Evolutionary conservation across 208 protist species (phyloP).

Genomic region (Phytomonas sp.): DNA sequence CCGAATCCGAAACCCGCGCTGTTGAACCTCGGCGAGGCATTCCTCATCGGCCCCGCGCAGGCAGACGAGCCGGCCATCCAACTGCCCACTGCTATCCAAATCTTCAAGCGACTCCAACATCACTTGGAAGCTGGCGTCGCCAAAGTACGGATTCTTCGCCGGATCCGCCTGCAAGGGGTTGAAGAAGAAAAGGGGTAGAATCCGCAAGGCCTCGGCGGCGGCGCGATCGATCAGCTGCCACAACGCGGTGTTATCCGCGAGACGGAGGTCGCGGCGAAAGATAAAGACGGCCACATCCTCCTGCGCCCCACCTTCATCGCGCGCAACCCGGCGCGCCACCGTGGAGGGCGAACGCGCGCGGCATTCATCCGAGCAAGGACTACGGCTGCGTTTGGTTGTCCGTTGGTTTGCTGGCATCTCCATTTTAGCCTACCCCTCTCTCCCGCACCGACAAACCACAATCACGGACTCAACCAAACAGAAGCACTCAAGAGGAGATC

Average conservation of each 20-base stretch:
- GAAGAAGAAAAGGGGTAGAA: slow-evolving; percentile 74
- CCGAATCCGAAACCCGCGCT: slow-evolving; percentile 31
- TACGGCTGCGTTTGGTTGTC: slow-evolving; percentile 19
- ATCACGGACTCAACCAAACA: too few species aligned
- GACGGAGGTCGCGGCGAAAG: slow-evolving; percentile 60
- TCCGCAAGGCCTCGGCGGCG: slow-evolving; percentile 11
- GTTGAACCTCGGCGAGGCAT: slow-evolving; percentile 31
- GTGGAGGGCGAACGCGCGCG: slow-evolving; percentile 8
- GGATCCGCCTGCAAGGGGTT: slow-evolving; percentile 58
- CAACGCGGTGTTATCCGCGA: slow-evolving; percentile 66
- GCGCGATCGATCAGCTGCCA: slow-evolving; percentile 24
- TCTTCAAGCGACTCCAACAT: slow-evolving; percentile 55
- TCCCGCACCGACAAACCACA: too few species aligned
- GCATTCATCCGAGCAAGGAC: slow-evolving; percentile 36
- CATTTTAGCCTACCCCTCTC: too few species aligned
- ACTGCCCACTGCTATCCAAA: slow-evolving; percentile 38
- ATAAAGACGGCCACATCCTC: slow-evolving; percentile 51
- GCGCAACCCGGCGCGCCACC: slow-evolving; percentile 11
- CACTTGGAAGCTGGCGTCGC: slow-evolving; percentile 56
- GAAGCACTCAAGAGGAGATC: too few species aligned
- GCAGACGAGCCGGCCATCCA: slow-evolving; percentile 46
- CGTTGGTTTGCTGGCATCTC: too few species aligned
- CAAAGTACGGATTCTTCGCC: slow-evolving; percentile 59
- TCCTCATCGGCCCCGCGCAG: slow-evolving; percentile 43
- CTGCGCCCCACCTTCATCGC: neutral